Evolutionary conservation across 768 basidiomycete species (phyloP).

Genomic region (Tricholoma sp.): DNA sequence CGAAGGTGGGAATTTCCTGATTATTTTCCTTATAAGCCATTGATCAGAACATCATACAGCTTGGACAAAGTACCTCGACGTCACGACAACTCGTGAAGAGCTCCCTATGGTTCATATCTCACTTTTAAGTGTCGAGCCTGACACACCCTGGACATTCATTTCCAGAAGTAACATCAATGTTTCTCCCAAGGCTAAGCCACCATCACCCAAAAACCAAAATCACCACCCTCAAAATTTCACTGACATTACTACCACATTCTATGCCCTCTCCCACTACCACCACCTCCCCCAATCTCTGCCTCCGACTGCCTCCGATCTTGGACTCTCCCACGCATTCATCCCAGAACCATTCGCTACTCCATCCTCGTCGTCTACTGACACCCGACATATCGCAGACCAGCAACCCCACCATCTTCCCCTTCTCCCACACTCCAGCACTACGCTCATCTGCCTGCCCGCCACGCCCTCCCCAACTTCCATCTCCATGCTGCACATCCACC

Average conservation of each 20-base stretch:
- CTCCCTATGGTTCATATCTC: slow-evolving; percentile 55
- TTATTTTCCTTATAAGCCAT: neutral
- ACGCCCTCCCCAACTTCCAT: slow-evolving; percentile 36
- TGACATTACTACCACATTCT: slow-evolving; percentile 46
- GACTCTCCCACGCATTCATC: slow-evolving; percentile 29
- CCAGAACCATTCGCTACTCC: slow-evolving; percentile 20
- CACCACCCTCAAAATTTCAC: slow-evolving; percentile 28
- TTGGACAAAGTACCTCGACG: slow-evolving; percentile 55
- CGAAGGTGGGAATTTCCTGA: slow-evolving; percentile 46
- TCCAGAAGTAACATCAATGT: slow-evolving; percentile 17
- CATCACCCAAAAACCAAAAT: slow-evolving; percentile 13
- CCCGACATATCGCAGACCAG: slow-evolving; percentile 6
- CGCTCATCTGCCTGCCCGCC: slow-evolving; percentile 52
- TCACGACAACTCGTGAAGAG: slow-evolving; percentile 30
- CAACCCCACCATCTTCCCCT: slow-evolving; percentile 33
- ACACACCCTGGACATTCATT: slow-evolving; percentile 56
- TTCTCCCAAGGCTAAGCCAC: slow-evolving; percentile 22
- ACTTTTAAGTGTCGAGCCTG: slow-evolving; percentile 54
- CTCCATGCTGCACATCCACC: slow-evolving; percentile 57
- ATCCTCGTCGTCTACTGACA: slow-evolving; percentile 13
- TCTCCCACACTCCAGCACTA: slow-evolving; percentile 52
- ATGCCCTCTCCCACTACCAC: slow-evolving; percentile 40
- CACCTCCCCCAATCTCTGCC: slow-evolving; percentile 37
- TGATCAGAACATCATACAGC: slow-evolving; percentile 36
- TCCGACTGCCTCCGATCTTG: slow-evolving; percentile 29